Evolutionary conservation across 2,329 filamentous ascomycete genomes (phyloP).

Genomic region (Keithomyces neogunnii): DNA sequence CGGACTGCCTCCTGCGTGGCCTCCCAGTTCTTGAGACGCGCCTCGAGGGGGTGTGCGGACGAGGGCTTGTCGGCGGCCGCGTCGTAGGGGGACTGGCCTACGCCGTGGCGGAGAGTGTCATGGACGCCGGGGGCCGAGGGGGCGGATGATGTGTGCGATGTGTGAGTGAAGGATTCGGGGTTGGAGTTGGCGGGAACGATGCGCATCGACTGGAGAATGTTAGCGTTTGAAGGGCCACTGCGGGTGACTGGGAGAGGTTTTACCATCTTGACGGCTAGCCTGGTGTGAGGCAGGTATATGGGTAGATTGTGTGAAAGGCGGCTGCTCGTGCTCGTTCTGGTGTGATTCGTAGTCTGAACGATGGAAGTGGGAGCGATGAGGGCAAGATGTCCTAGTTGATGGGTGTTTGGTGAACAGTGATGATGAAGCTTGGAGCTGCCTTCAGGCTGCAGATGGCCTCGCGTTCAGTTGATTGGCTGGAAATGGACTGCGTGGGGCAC

Average conservation of each 20-base stretch:
- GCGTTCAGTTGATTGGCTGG: slow-evolving; percentile 10
- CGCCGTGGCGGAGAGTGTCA: slow-evolving; percentile 82
- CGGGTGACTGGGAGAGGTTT: slow-evolving; percentile 13
- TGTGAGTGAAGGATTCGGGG: slow-evolving; percentile 57
- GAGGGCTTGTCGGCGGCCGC: slow-evolving; percentile 39
- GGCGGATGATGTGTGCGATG: slow-evolving; percentile 55
- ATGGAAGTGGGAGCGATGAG: not conserved
- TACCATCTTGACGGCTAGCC: slow-evolving; percentile 38
- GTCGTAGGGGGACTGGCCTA: slow-evolving; percentile 54
- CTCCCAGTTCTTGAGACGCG: slow-evolving; percentile 84
- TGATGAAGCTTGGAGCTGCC: slow-evolving; percentile 6
- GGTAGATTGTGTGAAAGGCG: slow-evolving; percentile 4
- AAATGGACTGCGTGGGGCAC: not conserved
- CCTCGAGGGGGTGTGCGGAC: slow-evolving; percentile 76
- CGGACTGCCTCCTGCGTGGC: slow-evolving; percentile 79
- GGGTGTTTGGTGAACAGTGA: slow-evolving; percentile 3
- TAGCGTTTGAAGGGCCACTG: slow-evolving; percentile 8
- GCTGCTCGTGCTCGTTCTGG: slow-evolving; percentile 2
- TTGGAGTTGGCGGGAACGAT: slow-evolving; percentile 68
- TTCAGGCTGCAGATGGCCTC: slow-evolving; percentile 21
- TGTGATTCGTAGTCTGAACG: not conserved
- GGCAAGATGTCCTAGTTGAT: not conserved
- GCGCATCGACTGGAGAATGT: slow-evolving; percentile 64
- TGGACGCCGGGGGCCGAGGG: slow-evolving; percentile 89
- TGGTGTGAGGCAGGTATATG: not conserved